phyloP scores from a whole-genome alignment of 75 land plant genomes.

The Azolla pinnata region DNA sequence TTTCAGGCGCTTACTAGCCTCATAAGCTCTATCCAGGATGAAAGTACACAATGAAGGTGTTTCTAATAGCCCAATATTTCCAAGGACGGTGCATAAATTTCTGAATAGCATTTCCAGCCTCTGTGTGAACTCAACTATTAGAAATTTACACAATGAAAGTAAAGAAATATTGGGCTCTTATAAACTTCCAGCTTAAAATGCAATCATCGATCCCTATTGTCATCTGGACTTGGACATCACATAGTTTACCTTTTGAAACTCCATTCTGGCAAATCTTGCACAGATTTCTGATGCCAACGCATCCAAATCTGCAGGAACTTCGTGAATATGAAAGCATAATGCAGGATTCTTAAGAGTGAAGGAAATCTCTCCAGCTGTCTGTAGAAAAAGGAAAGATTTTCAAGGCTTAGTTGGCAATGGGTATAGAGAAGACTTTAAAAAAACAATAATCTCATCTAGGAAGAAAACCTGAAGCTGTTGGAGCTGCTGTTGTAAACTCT shows the following conservation, averaged over 20 bases:
- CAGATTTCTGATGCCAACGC: constrained; percentile 45
- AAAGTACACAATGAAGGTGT: no score
- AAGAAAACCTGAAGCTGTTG: constrained; percentile 57
- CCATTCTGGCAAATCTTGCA: constrained; percentile 52
- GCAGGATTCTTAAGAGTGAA: constrained; percentile 79
- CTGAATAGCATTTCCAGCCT: no score
- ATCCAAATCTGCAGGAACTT: constrained; percentile 58
- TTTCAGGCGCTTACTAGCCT: no score
- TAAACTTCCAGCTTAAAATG: not conserved
- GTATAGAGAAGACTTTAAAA: not conserved
- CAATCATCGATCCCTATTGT: constrained; percentile 4
- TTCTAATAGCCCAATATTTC: no score
- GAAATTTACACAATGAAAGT: no score
- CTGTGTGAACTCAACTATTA: no score
- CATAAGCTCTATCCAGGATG: no score
- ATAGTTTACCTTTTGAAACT: constrained; percentile 63
- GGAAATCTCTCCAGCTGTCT: constrained; percentile 72
- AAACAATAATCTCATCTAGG: not conserved
- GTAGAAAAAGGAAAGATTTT: not conserved
- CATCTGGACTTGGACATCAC: not conserved
- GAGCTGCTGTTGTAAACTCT: constrained; percentile 47
- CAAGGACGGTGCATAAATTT: no score
- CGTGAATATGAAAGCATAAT: constrained; percentile 47
- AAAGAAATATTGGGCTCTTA: not conserved
- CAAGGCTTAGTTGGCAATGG: not conserved